Base-by-base conservation (phyloP, 495 filamentous ascomycete genomes). In the Mytilinidion resinicola region DNA sequence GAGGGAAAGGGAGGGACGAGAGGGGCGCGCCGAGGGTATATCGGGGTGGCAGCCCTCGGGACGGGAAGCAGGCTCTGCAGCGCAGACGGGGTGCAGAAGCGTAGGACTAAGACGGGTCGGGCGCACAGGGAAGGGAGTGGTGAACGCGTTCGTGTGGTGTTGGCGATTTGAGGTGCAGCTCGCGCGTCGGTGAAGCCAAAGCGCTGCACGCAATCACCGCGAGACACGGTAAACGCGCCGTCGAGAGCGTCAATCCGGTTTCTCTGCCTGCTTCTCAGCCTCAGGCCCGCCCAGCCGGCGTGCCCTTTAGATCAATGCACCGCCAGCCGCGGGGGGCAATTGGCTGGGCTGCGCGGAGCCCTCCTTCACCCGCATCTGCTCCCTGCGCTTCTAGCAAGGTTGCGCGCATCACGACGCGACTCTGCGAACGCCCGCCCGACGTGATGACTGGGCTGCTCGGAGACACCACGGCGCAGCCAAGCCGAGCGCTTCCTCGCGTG, bases 11-110 rank as follows among this genome's bases (percentile, higher is more conserved):
- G 25, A 44, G 56, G 20, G 42, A 34, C 33, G 52, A 30, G 58
- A 61, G 58, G 60, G 60, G 55, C 42, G 35, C 25, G 46, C 3
- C 9, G 14, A 25, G 12, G 54, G 50, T 58, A 56, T 60, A 56
- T 63, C 54, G 53, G 61, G 43, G 7, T 36, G 41, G 36, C 25
- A 36, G 14, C 17, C 37, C 42, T 30, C 54, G 39, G 50, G 50
- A n/a, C 33, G 50, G 33, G 50, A 53, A 30, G 34, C 20, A 34
- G 33, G 33, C 50, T 30, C 36, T 37, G 25, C 33, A 34, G 15
- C 34, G 25, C 36, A 10, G 33, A 53, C 19, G 34, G n/a, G 33
- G 50, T 15, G 19, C 14, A 20, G 34, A 14, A 15, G 50, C 37
- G 19, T 53, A 25, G 33, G 12, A 21, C 50, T 25, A 33, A 42